Conservation (phyloP, 2,329 filamentous ascomycete genomes). For the Aspergillus vadensis region DNA sequence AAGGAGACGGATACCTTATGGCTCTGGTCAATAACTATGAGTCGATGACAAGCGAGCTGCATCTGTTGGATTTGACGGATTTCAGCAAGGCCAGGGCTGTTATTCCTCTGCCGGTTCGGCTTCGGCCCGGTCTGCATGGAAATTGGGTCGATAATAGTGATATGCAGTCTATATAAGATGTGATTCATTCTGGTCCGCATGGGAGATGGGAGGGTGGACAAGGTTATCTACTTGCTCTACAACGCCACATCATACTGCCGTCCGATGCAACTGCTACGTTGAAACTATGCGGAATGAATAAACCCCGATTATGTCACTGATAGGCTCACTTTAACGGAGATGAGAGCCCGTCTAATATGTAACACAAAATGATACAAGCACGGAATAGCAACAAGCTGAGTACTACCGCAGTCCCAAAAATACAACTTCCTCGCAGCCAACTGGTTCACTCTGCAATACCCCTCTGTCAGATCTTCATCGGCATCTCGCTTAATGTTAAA, state of each 20-base stretch:
- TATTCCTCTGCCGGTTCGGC: slow-evolving; percentile 20
- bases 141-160: slow-evolving; percentile 23
- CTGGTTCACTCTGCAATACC: slow-evolving; percentile 30
- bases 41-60: slow-evolving; percentile 26
- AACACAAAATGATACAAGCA: no score
- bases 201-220: background rate
- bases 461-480: slow-evolving; percentile 14
- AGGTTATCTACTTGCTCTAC: no score
- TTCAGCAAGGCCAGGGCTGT: slow-evolving; percentile 16
- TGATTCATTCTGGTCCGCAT: background rate
- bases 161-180: background rate
- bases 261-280: no score
- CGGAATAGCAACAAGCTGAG: no score
- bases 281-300: no score
- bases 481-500: slow-evolving; percentile 23
- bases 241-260: no score
- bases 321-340: no score
- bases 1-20: slow-evolving; percentile 29
- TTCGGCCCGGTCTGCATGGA: slow-evolving; percentile 26
- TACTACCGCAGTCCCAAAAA: no score
- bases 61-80: slow-evolving; percentile 20
- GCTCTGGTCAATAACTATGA: slow-evolving; percentile 27
- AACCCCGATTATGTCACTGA: no score
- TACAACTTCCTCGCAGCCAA: background rate
- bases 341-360: no score